Base-by-base conservation (phyloP, 1,139 yeast species). In the Debaryomycetaceae sp. region DNA sequence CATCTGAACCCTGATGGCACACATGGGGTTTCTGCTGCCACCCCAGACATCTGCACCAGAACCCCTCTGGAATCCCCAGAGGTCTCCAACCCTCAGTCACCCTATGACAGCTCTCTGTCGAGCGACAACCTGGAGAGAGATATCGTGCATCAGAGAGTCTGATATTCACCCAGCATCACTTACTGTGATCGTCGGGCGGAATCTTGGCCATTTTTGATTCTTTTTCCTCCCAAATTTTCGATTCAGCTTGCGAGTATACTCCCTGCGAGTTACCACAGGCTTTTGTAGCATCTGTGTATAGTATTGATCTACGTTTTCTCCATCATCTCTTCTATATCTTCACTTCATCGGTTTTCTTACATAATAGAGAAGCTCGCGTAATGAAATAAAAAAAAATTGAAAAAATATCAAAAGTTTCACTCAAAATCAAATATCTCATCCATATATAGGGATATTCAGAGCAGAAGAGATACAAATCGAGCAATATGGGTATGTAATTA, bases 81-180 rank as follows among this genome's bases (percentile, higher is more conserved):
- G 20, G 20, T 17, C 20, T 17, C 20, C 20, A 17, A 2, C 20
- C 20, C 20, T 11, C 31, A 27, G 31, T 27, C 31, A 4, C 31
- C 31, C 31, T 27, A 27, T 4, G 31, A 27, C 8, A 11, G 3
- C 31, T 27, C 31, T 27, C 11, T 11, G 11, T 11, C 31, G 11
- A 11, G 11, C 11, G 11, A 4, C 31, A 7, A 27, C 11, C 11
- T 11, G 31, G 31, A 27, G 47, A 54, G 68, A 45, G 60, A 58
- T 39, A 49, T 57, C 31, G 66, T 60, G 27, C 66, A 63, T 24
- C 65, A 62, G 44, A 59, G 68, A 45, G 69, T 65, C 13, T 64
- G 54, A 55, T 36, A 22, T 8, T 27, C 20, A 27, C 11, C 11
- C 31, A 27, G 8, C 3, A 27, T 27, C 31, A 27, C 31, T 27